Evolutionary conservation across 2,329 filamentous ascomycete species (phyloP).

Genomic region (Nemania diffusa): DNA sequence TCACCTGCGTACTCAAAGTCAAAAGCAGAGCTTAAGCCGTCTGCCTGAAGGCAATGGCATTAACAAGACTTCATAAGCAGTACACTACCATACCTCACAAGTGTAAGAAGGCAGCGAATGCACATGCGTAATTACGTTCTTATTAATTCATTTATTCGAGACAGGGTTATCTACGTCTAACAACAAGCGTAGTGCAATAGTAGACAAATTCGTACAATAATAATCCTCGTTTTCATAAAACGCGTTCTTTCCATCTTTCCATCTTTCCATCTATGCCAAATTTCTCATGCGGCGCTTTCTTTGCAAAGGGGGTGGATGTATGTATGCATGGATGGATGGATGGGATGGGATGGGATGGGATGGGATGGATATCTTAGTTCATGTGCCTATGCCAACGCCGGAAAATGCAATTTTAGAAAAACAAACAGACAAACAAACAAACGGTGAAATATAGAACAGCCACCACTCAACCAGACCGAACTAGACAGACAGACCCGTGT

Average conservation of each 20-base stretch:
- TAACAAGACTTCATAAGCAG: too few relatives aligned
- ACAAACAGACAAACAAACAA: too few relatives aligned
- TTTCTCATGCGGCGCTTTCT: conserved; percentile 12
- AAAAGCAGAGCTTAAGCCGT: too few relatives aligned
- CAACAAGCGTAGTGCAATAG: background rate
- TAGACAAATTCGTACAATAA: background rate
- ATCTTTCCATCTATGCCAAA: conserved; percentile 9
- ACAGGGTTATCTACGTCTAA: background rate
- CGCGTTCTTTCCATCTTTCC: too few relatives aligned
- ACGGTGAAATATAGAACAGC: background rate
- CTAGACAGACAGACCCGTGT: background rate
- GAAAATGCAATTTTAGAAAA: conserved; percentile 27
- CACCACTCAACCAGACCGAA: background rate
- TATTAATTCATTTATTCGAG: background rate
- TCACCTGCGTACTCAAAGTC: background rate
- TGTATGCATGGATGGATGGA: background rate
- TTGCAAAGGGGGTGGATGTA: background rate
- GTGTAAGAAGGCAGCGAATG: background rate
- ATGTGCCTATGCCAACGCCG: conserved; percentile 32
- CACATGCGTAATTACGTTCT: background rate
- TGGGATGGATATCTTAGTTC: conserved; percentile 30
- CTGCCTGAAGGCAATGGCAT: too few relatives aligned
- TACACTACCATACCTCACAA: background rate
- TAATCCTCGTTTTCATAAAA: conserved; percentile 1
- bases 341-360: background rate